Base-by-base conservation (phyloP, 73 alveolate species). In the Tetrahymena elliotti region DNA sequence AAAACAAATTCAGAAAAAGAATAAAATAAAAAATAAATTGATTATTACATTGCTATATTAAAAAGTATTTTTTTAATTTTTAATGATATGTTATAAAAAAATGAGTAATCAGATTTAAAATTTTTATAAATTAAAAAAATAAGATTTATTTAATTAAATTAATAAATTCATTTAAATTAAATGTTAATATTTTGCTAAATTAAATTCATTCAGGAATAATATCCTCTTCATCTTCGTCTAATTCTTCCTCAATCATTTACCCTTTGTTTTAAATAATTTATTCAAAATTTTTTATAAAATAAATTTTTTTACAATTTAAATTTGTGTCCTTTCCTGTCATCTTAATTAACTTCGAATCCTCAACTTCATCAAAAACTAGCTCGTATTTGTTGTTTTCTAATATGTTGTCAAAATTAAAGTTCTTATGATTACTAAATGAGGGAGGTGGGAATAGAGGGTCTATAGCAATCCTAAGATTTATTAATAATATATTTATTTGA, bases 361-460 rank as follows among this genome's bases (percentile, higher is more conserved):
- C 84, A 88, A 84, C 83, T 94, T 94, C 96, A 94, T 94, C 96
- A 94, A 94, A 94, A 27, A 94, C 68, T 52, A 94, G 54, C 83
- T 94, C 96, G 92, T 84, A 94, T 94, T 94, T 94, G 31, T 94
- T 94, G 10, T 68, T 68, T 1, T 94, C 96, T 33, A 84, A 93
- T 27, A 84, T 52, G 92, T 83, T 94, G 24, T 94, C 96, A 88
- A 84, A 94, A 24, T 52, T 33, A 18, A 94, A 84, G 22, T 83
- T 94, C 52, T 94, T 94, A 3, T 94, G 96, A 84, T 94, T 94
- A 39, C 93, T 84, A 92, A 94, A 94, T n/a, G 93, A n/a, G 5
- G 96, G 96, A 24, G 97, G 97, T 20, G 96, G 96, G 82, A 94
- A 94, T 88, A 94, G 95, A 27, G 96, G 96, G 31, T 94, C 96